Base-by-base conservation (phyloP, 148 eudicot species). In the Dianthus caryophyllus region DNA sequence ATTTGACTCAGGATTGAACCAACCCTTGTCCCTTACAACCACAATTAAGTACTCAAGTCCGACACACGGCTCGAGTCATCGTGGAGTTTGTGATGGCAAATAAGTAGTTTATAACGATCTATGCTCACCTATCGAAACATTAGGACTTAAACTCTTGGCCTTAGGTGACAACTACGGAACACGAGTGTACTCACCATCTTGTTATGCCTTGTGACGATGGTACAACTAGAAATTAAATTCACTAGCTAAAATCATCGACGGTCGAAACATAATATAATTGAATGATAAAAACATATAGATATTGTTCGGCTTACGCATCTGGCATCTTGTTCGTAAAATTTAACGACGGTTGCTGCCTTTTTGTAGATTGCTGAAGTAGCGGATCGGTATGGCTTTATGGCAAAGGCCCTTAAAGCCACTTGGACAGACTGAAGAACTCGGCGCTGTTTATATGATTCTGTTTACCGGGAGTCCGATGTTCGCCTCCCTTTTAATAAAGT, bases 331-430 rank as follows among this genome's bases (percentile, higher is more conserved):
- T 33, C 4, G 38, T 7, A 3, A 33, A 33, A 33, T 3, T 33
- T 33, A 7, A 33, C 38, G 3, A 33, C 3, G 38, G 3, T 33
- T 33, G 38, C 38, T 33, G 38, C 38, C 38, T 33, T 50, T n/a
- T 71, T 75, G 75, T 84, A 90, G 97, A 88, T 94, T 76, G 92
- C 86, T 49, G 88, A 86, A 76, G 83, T 88, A 62, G 96, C 92
- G 7, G 98, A 94, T 57, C 77, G 92, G 44, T 94, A 85, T 51
- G 74, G 82, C 54, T 94, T 90, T 77, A 86, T 94, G 98, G 98
- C 98, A 3, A 86, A 88, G 79, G 71, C 80, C 82, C 38, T 94
- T 71, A 82, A 73, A 71, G 98, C 93, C 33, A 38, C 88, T 16
- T 94, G 98, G 97, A 76, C 61, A 56, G 96, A 94, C 29, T 88